phyloP scores from a whole-genome alignment of 1,139 yeast species.

The Nakaseomyces uthaithaninus region DNA sequence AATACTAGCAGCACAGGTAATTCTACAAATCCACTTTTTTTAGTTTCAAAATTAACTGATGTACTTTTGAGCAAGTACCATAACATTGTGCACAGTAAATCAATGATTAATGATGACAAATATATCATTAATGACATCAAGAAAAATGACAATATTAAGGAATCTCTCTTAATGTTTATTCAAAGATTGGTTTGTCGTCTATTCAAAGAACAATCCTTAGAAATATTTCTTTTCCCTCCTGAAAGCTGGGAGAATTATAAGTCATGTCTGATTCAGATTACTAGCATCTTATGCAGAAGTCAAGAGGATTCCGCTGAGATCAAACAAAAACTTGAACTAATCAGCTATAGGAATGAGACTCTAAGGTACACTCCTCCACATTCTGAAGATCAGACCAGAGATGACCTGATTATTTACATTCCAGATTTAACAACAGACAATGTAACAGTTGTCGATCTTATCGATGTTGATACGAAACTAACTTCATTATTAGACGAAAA shows the following conservation, averaged over 20 bases:
- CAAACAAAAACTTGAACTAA: constrained; percentile 47
- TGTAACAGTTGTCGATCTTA: constrained; percentile 13
- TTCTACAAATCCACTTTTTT: constrained; percentile 26
- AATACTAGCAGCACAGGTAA: not conserved
- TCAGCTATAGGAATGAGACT: constrained; percentile 67
- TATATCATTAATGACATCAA: constrained; percentile 35
- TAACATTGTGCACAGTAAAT: constrained; percentile 26
- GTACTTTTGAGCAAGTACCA: constrained; percentile 38
- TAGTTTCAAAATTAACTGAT: constrained; percentile 56
- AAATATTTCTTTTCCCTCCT: constrained; percentile 68
- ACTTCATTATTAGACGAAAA: constrained; percentile 24
- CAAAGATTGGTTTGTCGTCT: constrained; percentile 38
- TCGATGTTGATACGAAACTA: constrained; percentile 21
- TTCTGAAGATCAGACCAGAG: not conserved
- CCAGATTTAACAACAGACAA: constrained; percentile 4
- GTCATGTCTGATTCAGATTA: constrained; percentile 41
- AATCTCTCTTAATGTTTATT: constrained; percentile 26
- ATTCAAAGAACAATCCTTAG: constrained; percentile 49
- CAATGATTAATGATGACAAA: constrained; percentile 33
- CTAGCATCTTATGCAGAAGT: constrained; percentile 32
- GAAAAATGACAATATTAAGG: constrained; percentile 30
- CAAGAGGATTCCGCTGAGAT: constrained; percentile 28
- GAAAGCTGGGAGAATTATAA: constrained; percentile 56
- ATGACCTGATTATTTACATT: constrained; percentile 7
- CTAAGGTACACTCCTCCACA: constrained; percentile 43